These are phyloP conservation scores for Eucalyptus grandis DNA, from an alignment of 345 rosid genomes.

Conservation along the genomic window DNA sequence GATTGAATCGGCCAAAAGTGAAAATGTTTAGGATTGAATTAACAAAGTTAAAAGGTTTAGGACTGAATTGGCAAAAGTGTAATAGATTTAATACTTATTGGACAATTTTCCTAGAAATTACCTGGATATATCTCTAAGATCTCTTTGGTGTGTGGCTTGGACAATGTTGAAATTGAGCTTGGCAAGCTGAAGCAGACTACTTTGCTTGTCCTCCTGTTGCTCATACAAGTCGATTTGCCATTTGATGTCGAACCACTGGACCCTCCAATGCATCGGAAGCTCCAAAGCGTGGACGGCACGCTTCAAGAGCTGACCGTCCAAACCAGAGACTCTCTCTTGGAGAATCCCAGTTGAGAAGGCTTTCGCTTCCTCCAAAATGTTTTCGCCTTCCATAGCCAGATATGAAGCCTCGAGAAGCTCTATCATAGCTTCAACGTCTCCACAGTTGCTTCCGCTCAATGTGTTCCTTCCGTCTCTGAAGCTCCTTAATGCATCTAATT, in stretches of 20 bases:
- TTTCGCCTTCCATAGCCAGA: slow-evolving; percentile 19
- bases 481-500: slow-evolving; percentile 14
- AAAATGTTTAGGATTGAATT: too few species aligned
- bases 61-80: too few species aligned
- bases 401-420: slow-evolving; percentile 36
- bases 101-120: not conserved
- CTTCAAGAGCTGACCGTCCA: not conserved
- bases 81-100: too few species aligned
- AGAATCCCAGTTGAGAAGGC: slow-evolving; percentile 1
- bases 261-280: not conserved
- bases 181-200: slow-evolving; percentile 12
- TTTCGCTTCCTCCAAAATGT: slow-evolving; percentile 9
- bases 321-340: not conserved
- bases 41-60: too few species aligned
- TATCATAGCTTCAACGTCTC: slow-evolving; percentile 11
- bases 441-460: not conserved
- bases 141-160: slow-evolving; percentile 36
- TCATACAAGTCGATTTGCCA: not conserved
- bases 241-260: not conserved
- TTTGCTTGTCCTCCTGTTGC: not conserved
- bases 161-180: slow-evolving; percentile 32
- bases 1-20: too few species aligned
- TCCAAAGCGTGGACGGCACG: slow-evolving; percentile 12
- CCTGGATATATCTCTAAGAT: slow-evolving; percentile 28
- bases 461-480: slow-evolving; percentile 7